Conservation (phyloP, 495 filamentous ascomycete genomes). For the Articulospora tetracladia region DNA sequence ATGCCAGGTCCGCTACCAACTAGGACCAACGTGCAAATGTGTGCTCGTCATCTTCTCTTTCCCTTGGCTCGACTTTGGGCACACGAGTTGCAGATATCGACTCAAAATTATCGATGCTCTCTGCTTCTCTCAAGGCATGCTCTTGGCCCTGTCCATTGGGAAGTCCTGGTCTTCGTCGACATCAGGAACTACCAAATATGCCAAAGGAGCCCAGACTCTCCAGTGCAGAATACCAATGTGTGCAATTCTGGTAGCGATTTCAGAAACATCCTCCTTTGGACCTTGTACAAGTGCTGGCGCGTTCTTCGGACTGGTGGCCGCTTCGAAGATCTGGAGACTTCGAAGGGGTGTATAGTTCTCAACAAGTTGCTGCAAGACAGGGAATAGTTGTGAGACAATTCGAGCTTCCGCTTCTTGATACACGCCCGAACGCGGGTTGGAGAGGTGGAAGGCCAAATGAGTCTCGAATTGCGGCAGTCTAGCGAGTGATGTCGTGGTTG, state of each 20-base stretch:
- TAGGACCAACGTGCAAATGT: not conserved
- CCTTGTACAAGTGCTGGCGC: not conserved
- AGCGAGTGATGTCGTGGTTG: conserved; percentile 38
- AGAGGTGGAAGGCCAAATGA: conserved; percentile 28
- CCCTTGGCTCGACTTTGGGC: not conserved
- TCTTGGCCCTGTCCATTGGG: conserved; percentile 14
- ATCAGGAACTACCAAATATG: conserved; percentile 43
- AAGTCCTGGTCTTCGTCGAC: conserved; percentile 12
- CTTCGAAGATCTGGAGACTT: conserved; percentile 46
- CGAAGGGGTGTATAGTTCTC: conserved; percentile 46
- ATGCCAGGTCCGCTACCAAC: not conserved
- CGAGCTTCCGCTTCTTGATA: conserved; percentile 23
- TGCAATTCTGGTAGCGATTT: conserved; percentile 68
- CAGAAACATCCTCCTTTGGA: conserved; percentile 29
- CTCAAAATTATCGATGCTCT: not conserved
- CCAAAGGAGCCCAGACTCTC: conserved; percentile 76
- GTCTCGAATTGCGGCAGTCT: conserved; percentile 42
- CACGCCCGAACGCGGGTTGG: conserved; percentile 13
- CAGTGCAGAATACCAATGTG: conserved; percentile 82
- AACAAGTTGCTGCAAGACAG: conserved; percentile 40
- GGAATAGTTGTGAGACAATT: conserved; percentile 20
- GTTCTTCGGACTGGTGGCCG: conserved; percentile 32
- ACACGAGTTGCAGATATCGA: not conserved
- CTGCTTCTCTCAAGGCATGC: conserved; percentile 6
- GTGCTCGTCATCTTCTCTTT: not conserved